Base-by-base conservation (phyloP, 352 stramenopile species). In the Phytophthora macrochlamydospora region DNA sequence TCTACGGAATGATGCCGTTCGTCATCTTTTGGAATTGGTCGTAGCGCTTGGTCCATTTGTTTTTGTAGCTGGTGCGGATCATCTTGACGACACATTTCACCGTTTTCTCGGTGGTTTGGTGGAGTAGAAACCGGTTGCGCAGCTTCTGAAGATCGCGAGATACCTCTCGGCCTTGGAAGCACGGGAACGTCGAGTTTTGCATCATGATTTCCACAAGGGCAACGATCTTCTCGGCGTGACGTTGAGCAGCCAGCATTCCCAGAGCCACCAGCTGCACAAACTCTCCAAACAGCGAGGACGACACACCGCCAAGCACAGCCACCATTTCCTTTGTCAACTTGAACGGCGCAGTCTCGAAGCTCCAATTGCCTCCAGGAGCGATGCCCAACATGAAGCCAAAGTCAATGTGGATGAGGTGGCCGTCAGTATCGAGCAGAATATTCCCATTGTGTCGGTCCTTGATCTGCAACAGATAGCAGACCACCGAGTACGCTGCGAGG, bases 391-490 rank as follows among this genome's bases (percentile, higher is more conserved):
- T 88, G 66, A 98, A 99, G 4, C 97, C 97, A 75, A 99, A 99
- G 77, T 99, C 97, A 57, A 99, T 99, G 82, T 99, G 97, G 40
- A 98, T 87, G 31, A 98, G 62, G 57, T 97, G 86, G 0, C 94
- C 94, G 46, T 92, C 57, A 18, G 67, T 83, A 67, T 98, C 92
- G 33, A 99, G 78, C 53, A 99, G 70, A 56, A 99, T 98, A 57
- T 99, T 99, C 13, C 94, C 97, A 69, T 99, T 99, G 80, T 99
- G 96, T 11, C 94, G 83, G 69, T 98, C 93, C 79, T 98, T 98
- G 68, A 98, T 92, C 73, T 95, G 81, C 28, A 98, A 76, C 50
- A 98, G 67, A 65, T 97, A 98, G 67, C 83, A 97, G 11, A 91
- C 79, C 28, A 90, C 59, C 28, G 72, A 87, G 56, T 90, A 90